phyloP scores from a whole-genome alignment of 148 eudicot genomes.

The Nepenthes gracilis region DNA sequence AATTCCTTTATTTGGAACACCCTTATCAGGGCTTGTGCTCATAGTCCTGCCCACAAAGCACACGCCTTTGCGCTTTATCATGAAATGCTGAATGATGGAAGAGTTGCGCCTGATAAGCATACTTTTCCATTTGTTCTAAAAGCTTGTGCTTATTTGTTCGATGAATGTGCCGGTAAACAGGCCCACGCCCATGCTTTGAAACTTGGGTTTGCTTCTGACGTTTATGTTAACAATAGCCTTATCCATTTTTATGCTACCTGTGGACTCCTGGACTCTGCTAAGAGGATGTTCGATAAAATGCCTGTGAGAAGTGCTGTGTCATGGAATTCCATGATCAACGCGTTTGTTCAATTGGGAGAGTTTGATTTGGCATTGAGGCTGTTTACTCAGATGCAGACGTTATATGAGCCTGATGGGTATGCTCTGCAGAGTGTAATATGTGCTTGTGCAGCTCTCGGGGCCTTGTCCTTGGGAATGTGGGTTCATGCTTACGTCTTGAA shows the following conservation, averaged over 20 bases:
- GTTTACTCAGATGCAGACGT: slow-evolving; percentile 35
- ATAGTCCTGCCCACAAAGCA: slow-evolving; percentile 21
- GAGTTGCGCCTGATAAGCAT: slow-evolving; percentile 48
- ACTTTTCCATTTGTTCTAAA: slow-evolving; percentile 66
- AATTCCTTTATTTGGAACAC: slow-evolving; percentile 64
- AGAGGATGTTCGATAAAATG: slow-evolving; percentile 60
- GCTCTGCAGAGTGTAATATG: slow-evolving; percentile 45
- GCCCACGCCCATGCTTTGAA: slow-evolving; percentile 44
- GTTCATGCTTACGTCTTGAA: slow-evolving; percentile 50
- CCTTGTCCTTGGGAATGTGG: slow-evolving; percentile 65
- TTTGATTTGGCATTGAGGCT: slow-evolving; percentile 42
- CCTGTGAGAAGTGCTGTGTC: slow-evolving; percentile 56
- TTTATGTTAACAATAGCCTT: slow-evolving; percentile 49
- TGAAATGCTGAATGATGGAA: slow-evolving; percentile 23
- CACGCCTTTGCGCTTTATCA: slow-evolving; percentile 28
- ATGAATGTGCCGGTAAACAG: slow-evolving; percentile 33
- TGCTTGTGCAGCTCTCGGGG: slow-evolving; percentile 67
- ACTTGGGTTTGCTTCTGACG: slow-evolving; percentile 45
- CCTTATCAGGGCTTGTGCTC: slow-evolving; percentile 48
- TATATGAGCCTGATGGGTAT: slow-evolving; percentile 59
- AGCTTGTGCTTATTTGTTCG: slow-evolving; percentile 58
- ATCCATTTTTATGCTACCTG: slow-evolving; percentile 55
- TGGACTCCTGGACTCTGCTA: slow-evolving; percentile 42
- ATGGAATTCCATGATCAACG: slow-evolving; percentile 66
- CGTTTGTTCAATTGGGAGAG: slow-evolving; percentile 43